Evolutionary conservation across 1,284 basidiomycete species (phyloP).

Genomic region (Ceratobasidium theobromae): DNA sequence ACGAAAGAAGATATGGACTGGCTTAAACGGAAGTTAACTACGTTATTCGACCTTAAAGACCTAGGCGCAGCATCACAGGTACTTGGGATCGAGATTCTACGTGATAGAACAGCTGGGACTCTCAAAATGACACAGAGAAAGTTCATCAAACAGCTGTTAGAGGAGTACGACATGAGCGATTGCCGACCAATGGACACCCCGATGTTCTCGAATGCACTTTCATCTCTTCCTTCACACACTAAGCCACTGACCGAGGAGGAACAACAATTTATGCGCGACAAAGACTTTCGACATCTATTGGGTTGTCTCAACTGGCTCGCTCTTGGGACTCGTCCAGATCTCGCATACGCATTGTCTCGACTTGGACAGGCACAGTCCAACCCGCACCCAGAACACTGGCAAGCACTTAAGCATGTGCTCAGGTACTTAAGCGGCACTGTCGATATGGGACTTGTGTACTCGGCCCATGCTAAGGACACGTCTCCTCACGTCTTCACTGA

Average conservation of each 20-base stretch:
- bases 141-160: slow-evolving; percentile 43
- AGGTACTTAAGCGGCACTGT: slow-evolving; percentile 27
- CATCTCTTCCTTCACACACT: background rate
- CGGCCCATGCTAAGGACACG: background rate
- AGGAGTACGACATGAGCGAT: slow-evolving; percentile 38
- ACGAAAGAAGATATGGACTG: background rate
- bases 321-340: background rate
- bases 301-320: slow-evolving; percentile 7
- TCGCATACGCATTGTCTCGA: background rate
- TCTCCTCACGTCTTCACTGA: background rate
- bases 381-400: slow-evolving; percentile 19
- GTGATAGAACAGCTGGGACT: slow-evolving; percentile 39
- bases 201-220: slow-evolving; percentile 18
- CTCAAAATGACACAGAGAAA: slow-evolving; percentile 41
- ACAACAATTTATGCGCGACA: background rate
- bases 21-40: background rate
- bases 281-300: background rate
- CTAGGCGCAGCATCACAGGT: slow-evolving; percentile 42
- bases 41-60: background rate
- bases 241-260: background rate
- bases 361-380: slow-evolving; percentile 26
- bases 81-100: slow-evolving; percentile 44
- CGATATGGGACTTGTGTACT: slow-evolving; percentile 15
- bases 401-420: background rate
- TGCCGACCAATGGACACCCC: slow-evolving; percentile 38